Percentiles rank a stretch among this genome's conserved stretches.
These are phyloP conservation scores for Acorus calamus DNA, from an alignment of 106 monocot species.

Conservation along the genomic window DNA sequence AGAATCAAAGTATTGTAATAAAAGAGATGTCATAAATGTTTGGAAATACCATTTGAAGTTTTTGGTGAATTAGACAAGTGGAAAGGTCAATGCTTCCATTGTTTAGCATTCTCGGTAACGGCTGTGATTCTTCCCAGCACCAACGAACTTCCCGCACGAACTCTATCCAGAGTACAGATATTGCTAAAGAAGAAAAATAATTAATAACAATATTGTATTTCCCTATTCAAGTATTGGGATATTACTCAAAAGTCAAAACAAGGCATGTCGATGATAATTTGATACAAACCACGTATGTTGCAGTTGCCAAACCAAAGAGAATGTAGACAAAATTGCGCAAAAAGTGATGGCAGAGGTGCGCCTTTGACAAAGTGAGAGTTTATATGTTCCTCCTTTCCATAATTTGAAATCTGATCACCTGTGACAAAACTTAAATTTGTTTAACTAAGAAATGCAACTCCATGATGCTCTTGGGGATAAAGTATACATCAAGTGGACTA, in stretches of 20 bases:
- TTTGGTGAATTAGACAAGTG: conserved; percentile 88
- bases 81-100: conserved; percentile 67
- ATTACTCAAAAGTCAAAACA: no score
- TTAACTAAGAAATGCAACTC: no score
- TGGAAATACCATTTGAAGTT: conserved; percentile 78
- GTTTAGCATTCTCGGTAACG: conserved; percentile 61
- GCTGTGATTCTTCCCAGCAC: conserved; percentile 96
- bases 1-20: not conserved
- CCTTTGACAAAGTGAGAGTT: conserved; percentile 68
- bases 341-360: conserved; percentile 76
- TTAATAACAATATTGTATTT: no score
- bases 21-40: not conserved
- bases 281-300: conserved; percentile 66
- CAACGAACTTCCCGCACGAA: conserved; percentile 98
- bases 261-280: no score
- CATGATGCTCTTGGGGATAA: no score
- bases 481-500: no score
- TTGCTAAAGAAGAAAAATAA: conserved; percentile 38
- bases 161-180: conserved; percentile 85
- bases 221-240: no score
- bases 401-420: conserved; percentile 28
- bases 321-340: conserved; percentile 93
- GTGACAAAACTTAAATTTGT: not conserved
- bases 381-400: conserved; percentile 27
- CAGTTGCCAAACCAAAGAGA: conserved; percentile 94